Base-by-base conservation (phyloP, 148 eudicot genomes). In the Selenicereus undatus region DNA sequence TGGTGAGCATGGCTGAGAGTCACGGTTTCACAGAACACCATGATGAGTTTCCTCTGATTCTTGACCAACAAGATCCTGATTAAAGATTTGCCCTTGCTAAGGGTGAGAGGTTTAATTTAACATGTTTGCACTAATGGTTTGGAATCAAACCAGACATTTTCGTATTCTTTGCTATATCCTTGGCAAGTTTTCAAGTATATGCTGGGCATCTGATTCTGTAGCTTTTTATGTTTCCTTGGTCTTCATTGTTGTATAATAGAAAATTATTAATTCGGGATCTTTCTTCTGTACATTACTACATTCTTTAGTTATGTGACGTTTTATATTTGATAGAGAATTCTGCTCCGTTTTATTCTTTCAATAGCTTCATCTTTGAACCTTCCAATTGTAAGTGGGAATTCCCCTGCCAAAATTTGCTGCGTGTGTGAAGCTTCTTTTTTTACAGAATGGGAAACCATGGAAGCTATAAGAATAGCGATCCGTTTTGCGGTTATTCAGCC, bases 41-140 rank as follows among this genome's bases (percentile, higher is more conserved):
- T 42, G 95, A 91, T 79, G 98, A 93, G 77, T 95, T 91, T 81
- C 95, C 98, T 14, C 58, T 95, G 81, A 86, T 90, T 76, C 88
- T 90, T 82, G 89, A 85, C 75, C 85, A 82, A 71, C 87, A 91
- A 85, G 91, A 85, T 74, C 48, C 71, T 10, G 86, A 88, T 60
- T 84, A 76, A 39, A 26, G 60, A 24, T 22, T 9, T 36, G 9
- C n/a, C 27, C 11, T 56, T 18, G 62, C 20, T 56, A 56, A 56
- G 62, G 62, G 22, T n/a, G 6, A 4, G 22, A 16, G 14, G 16
- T 3, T 56, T 56, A 56, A 56, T 56, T 56, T 56, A 56, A 56
- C 62, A 16, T 1, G 20, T 56, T 27, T 1, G 32, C 35, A 26
- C 16, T 66, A 2, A 8, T 42, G 83, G 17, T 69, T 74, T 54